These are phyloP conservation scores for Aspergillus ibericus DNA, from an alignment of 2,329 filamentous ascomycete genomes.

Conservation along the genomic window DNA sequence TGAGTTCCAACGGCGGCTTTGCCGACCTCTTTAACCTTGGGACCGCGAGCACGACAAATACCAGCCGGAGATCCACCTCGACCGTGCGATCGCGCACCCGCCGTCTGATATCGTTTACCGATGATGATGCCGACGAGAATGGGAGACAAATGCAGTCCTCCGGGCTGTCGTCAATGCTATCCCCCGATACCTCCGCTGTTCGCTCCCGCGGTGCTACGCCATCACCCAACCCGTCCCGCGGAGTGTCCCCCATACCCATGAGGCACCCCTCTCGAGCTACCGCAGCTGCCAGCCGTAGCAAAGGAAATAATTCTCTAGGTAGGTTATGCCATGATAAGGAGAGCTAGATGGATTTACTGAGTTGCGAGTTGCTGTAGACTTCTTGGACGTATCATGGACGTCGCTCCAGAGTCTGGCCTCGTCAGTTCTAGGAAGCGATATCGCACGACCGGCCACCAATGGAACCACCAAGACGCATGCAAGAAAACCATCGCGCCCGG, in stretches of 20 bases:
- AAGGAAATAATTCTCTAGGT: conserved; percentile 27
- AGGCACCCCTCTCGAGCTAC: conserved; percentile 37
- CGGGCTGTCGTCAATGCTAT: conserved; percentile 27
- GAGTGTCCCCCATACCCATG: conserved; percentile 41
- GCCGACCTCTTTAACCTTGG: conserved; percentile 38
- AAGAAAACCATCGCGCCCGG: conserved; percentile 41
- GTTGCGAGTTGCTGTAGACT: conserved; percentile 32
- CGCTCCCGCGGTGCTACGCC: conserved; percentile 44
- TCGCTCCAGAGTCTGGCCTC: conserved; percentile 51
- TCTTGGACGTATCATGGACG: conserved; percentile 51
- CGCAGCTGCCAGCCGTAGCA: conserved; percentile 24
- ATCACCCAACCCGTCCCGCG: conserved; percentile 39
- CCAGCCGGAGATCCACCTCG: conserved; percentile 34
- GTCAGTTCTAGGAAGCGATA: conserved; percentile 47
- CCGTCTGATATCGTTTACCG: conserved; percentile 44
- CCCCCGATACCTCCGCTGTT: conserved; percentile 33
- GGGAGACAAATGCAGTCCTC: conserved; percentile 26
- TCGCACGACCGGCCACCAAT: conserved; percentile 27
- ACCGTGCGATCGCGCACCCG: conserved; percentile 46
- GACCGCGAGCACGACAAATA: conserved; percentile 33
- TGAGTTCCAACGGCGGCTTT: conserved; percentile 43
- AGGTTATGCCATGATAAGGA: conserved; percentile 24
- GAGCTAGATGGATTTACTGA: conserved; percentile 25
- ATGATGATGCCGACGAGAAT: conserved; percentile 35
- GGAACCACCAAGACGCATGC: conserved; percentile 29